These are phyloP conservation scores for Panus rudis DNA, from an alignment of 768 basidiomycete genomes.

Conservation along the genomic window DNA sequence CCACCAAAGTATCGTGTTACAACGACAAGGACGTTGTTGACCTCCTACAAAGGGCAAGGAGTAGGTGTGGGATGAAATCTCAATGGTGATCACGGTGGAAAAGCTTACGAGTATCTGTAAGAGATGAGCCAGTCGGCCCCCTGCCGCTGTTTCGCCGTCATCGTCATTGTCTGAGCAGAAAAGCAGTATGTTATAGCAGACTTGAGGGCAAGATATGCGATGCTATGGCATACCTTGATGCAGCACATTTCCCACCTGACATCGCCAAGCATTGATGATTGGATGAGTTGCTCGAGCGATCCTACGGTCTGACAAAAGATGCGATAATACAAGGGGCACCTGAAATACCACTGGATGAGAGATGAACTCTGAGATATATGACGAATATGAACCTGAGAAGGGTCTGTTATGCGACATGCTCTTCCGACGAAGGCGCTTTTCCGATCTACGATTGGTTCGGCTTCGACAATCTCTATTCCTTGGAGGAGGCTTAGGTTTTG, in stretches of 20 bases:
- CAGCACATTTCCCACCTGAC: conserved; percentile 55
- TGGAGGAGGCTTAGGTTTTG: conserved; percentile 36
- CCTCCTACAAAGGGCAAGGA: conserved; percentile 41
- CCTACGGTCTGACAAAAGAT: conserved; percentile 64
- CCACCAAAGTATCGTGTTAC: conserved; percentile 96
- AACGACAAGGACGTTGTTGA: conserved; percentile 79
- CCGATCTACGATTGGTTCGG: conserved; percentile 79
- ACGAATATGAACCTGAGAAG: conserved; percentile 54
- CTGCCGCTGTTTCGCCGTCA: conserved; percentile 91
- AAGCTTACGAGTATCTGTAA: conserved; percentile 72
- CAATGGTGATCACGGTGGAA: neutral
- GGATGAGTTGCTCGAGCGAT: conserved; percentile 75
- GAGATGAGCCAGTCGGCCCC: conserved; percentile 83
- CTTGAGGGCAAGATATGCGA: no score
- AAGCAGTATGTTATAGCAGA: neutral
- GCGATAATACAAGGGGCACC: conserved; percentile 62
- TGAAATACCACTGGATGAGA: conserved; percentile 22
- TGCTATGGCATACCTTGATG: conserved; percentile 55
- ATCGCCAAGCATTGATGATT: conserved; percentile 78
- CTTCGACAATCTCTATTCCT: conserved; percentile 59
- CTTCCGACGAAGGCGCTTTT: conserved; percentile 84
- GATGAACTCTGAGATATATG: conserved; percentile 15
- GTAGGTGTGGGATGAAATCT: neutral
- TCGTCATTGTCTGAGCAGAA: conserved; percentile 76
- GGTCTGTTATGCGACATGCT: conserved; percentile 73